These are phyloP conservation scores for Metschnikowia anglica DNA, from an alignment of 805 yeast genomes.

Conservation along the genomic window DNA sequence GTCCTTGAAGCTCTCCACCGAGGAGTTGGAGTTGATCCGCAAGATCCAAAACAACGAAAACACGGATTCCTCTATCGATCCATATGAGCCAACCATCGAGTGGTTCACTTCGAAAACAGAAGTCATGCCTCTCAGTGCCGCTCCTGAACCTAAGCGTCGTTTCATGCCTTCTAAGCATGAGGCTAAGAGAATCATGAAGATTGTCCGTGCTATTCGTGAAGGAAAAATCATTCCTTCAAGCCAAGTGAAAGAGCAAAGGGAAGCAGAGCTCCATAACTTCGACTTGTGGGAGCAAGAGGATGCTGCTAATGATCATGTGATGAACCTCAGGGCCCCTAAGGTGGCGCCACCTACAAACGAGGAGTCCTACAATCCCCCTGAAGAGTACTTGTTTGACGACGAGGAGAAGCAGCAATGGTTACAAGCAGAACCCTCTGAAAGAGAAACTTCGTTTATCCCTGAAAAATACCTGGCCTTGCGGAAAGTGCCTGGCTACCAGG, in stretches of 20 bases:
- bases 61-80: conserved; percentile 76
- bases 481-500: conserved; percentile 90
- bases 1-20: conserved; percentile 75
- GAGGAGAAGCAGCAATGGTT: conserved; percentile 77
- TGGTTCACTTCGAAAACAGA: conserved; percentile 90
- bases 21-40: conserved; percentile 84
- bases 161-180: conserved; percentile 96
- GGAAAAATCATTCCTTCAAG: conserved; percentile 86
- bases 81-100: conserved; percentile 91
- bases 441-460: conserved; percentile 78
- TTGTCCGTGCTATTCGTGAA: conserved; percentile 93
- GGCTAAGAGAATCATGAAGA: conserved; percentile 94
- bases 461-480: conserved; percentile 79
- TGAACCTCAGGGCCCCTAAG: conserved; percentile 94
- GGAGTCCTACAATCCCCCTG: conserved; percentile 97
- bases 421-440: conserved; percentile 66
- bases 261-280: conserved; percentile 53
- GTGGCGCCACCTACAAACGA: conserved; percentile 94
- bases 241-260: conserved; percentile 49
- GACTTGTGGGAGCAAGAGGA: conserved; percentile 79
- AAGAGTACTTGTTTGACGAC: conserved; percentile 77
- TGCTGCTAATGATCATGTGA: conserved; percentile 65
- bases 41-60: conserved; percentile 83
- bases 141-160: conserved; percentile 96
- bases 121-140: conserved; percentile 87